These are phyloP conservation scores for Tephrocybe rancida DNA, from an alignment of 768 basidiomycete genomes.

Conservation along the genomic window DNA sequence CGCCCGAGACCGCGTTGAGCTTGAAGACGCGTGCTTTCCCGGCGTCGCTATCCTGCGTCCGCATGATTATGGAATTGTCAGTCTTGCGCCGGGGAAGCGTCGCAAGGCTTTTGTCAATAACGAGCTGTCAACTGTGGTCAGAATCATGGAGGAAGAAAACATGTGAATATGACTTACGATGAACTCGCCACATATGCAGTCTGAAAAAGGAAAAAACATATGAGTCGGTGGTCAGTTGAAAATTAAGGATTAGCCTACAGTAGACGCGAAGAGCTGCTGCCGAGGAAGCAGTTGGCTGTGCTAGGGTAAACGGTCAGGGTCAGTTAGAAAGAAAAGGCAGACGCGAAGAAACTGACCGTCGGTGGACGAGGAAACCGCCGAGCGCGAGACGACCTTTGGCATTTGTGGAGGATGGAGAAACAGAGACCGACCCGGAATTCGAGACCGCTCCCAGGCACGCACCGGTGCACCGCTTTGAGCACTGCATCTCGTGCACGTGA, in stretches of 20 bases:
- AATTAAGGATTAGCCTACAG: conserved; percentile 49
- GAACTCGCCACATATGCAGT: conserved; percentile 89
- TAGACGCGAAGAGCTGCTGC: conserved; percentile 79
- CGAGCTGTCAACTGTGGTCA: conserved; percentile 52
- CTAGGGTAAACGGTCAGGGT: conserved; percentile 34
- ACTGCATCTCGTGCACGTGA: conserved; percentile 21
- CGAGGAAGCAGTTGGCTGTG: conserved; percentile 79
- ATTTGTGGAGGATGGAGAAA: conserved; percentile 39
- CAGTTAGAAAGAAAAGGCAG: not conserved
- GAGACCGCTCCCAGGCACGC: conserved; percentile 14
- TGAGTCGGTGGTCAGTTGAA: conserved; percentile 14
- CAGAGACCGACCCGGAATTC: conserved; percentile 4
- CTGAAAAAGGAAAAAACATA: conserved; percentile 36
- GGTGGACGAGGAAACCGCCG: conserved; percentile 85
- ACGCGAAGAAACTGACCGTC: conserved; percentile 55
- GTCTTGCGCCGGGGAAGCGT: conserved; percentile 72
- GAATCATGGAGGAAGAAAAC: not conserved
- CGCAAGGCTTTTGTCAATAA: conserved; percentile 75
- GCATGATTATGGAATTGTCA: conserved; percentile 81
- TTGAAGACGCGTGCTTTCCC: conserved; percentile 80
- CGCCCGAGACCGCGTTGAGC: conserved; percentile 71
- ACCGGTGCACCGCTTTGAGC: conserved; percentile 20
- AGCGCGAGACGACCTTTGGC: conserved; percentile 93
- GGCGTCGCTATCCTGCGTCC: conserved; percentile 63
- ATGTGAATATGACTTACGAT: conserved; percentile 52